Percentiles rank a stretch among this genome's conserved stretches.
phyloP scores from a whole-genome alignment of 306 rosid species.

The Sphenostylis stenocarpa region DNA sequence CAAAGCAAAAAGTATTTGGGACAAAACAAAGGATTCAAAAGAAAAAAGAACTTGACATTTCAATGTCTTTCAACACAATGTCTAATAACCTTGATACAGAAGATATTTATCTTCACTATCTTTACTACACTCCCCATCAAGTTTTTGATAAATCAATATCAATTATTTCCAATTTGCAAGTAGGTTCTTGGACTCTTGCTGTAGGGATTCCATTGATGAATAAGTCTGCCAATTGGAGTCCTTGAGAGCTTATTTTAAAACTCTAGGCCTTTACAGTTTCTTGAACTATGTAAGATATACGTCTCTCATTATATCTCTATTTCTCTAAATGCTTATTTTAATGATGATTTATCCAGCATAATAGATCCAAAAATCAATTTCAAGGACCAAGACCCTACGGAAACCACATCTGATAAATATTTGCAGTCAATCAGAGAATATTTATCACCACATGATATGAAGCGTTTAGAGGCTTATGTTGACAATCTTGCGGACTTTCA shows the following conservation, averaged over 20 bases:
- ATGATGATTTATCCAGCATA: constrained; percentile 56
- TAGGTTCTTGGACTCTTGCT: no score
- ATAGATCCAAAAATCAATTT: constrained; percentile 88
- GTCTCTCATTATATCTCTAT: constrained; percentile 18
- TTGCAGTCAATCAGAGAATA: constrained; percentile 57
- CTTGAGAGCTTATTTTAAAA: not conserved
- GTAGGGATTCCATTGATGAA: no score
- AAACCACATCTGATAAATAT: constrained; percentile 38
- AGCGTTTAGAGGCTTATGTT: constrained; percentile 89
- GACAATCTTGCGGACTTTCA: constrained; percentile 77
- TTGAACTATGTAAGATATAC: not conserved
- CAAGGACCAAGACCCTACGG: constrained; percentile 46
- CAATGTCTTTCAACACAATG: not conserved
- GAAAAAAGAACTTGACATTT: not conserved
- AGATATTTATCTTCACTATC: not conserved
- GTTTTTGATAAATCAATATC: not conserved
- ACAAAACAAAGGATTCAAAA: not conserved
- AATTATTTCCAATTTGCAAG: not conserved
- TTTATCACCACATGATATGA: constrained; percentile 83
- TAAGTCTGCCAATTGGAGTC: not conserved
- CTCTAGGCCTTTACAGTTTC: not conserved
- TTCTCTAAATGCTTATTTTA: constrained; percentile 30
- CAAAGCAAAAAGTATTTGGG: not conserved
- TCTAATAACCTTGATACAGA: not conserved
- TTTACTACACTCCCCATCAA: not conserved